Conservation (phyloP, 2,329 filamentous ascomycete species). For the Chaetomium strumarium region DNA sequence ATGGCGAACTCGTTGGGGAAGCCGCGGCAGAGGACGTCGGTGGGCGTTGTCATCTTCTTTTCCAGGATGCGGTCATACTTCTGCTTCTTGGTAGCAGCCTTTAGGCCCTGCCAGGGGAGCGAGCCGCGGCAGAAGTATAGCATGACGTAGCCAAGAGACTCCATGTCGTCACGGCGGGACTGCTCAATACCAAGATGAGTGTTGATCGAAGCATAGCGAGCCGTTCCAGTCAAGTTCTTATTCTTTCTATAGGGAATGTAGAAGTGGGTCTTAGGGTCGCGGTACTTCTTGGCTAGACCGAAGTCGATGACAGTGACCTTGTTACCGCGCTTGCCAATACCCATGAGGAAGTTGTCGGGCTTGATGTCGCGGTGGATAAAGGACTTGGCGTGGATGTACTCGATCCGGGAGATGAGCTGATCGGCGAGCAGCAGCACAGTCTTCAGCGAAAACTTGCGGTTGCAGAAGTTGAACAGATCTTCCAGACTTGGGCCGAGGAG, state of each 20-base stretch:
- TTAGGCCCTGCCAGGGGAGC: constrained; percentile 96
- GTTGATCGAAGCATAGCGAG: constrained; percentile 98
- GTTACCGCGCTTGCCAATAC: constrained; percentile 97
- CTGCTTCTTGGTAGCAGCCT: constrained; percentile 99
- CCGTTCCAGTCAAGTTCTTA: constrained; percentile 99
- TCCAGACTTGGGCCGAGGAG: constrained; percentile 92
- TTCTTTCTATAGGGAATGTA: constrained; percentile 99
- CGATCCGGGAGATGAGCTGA: constrained; percentile 97
- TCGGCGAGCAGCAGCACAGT: constrained; percentile 94
- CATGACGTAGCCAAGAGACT: constrained; percentile 98
- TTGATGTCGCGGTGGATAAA: constrained; percentile 99
- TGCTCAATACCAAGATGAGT: constrained; percentile 97
- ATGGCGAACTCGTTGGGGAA: constrained; percentile 99
- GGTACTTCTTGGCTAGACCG: constrained; percentile 98
- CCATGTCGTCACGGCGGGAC: constrained; percentile 98
- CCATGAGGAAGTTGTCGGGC: constrained; percentile 99
- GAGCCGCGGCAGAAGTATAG: constrained; percentile 99
- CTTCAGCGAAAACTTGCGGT: constrained; percentile 99
- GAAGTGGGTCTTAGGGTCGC: constrained; percentile 99
- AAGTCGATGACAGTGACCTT: constrained; percentile 99
- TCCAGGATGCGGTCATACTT: constrained; percentile 99
- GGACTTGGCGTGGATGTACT: constrained; percentile 99
- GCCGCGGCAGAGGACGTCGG: constrained; percentile 95
- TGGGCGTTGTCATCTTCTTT: constrained; percentile 99
- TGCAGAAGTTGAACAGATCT: constrained; percentile 99